Evolutionary conservation across 2,329 filamentous ascomycete genomes (phyloP), one percentile per base, ranked within the genome.

Genomic region (Neospermospora avenae): DNA sequence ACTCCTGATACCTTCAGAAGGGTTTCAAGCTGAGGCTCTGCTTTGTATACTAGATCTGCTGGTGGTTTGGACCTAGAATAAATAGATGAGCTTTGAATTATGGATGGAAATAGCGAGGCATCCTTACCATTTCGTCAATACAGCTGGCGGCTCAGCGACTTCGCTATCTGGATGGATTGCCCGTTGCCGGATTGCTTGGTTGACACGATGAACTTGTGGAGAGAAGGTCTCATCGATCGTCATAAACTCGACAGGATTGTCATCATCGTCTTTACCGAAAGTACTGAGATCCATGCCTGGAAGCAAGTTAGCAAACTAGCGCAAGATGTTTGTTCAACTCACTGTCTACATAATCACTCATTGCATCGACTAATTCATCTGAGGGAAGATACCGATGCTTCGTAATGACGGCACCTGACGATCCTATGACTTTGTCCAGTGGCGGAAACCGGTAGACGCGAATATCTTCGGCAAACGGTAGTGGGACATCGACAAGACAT

Each of bases 401-500:
- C 11, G 84, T 90, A 52, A 97, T 78, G 8, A 84, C 82, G 65
- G 90, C 89, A 0, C 93, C 93, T 11, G 87, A 91, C n/a, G 96
- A 82, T 0, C 93, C 97, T 61, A 96, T 77, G 28, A 98, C 88
- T 63, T 85, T 89, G 72, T 96, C 93, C 11, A 99, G 77, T 0
- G 93, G 91, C 5, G 95, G 92, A 67, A 99, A 99, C 60, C 87
- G 88, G 73, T 97, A 98, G n/a, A 82, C 82, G 37, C 95, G 85
- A 51, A 97, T 81, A 71, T 99, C 95, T 77, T 99, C 95, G 2
- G 91, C 88, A 70, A 97, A 99, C 0, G 95, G 95, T 5, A 98
- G 79, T 37, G 95, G 91, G 1, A 96, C 83, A 71, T 99, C 95
- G 64, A 96, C 86, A 1, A 99, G 80, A 68, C 90, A 93, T 73